phyloP scores from a whole-genome alignment of 345 rosid genomes.

The Sonneratia caseolaris region DNA sequence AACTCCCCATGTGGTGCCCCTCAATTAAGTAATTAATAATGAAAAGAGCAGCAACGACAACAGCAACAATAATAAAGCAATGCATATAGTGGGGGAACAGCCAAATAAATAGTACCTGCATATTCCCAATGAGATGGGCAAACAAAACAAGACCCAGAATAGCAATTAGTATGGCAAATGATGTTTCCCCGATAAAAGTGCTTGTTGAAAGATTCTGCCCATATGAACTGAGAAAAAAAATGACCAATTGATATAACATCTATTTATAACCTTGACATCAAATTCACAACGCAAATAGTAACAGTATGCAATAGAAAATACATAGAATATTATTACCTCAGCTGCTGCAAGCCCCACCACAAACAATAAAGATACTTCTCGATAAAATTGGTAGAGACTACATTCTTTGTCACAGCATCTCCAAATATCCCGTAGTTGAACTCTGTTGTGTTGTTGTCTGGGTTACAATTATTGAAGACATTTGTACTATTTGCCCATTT shows the following conservation, averaged over 20 bases:
- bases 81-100: neutral
- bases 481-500: constrained; percentile 44
- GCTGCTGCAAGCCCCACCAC: constrained; percentile 93
- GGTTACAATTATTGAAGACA: constrained; percentile 58
- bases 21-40: neutral
- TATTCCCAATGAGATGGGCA: constrained; percentile 91
- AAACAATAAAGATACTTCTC: constrained; percentile 75
- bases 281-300: neutral
- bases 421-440: constrained; percentile 67
- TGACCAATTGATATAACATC: neutral
- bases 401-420: constrained; percentile 48
- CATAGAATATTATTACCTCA: constrained; percentile 42
- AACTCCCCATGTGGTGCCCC: neutral
- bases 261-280: neutral
- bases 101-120: constrained; percentile 53
- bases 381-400: constrained; percentile 47
- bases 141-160: constrained; percentile 80
- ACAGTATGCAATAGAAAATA: neutral
- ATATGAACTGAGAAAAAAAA: constrained; percentile 46
- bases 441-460: constrained; percentile 21
- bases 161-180: constrained; percentile 74
- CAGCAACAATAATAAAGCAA: neutral
- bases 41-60: neutral
- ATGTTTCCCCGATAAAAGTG: constrained; percentile 73
- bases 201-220: constrained; percentile 89